Percentiles rank a stretch among this genome's conserved stretches.
phyloP scores from a whole-genome alignment of 1,284 basidiomycete species.

The Puccinia coronata region DNA sequence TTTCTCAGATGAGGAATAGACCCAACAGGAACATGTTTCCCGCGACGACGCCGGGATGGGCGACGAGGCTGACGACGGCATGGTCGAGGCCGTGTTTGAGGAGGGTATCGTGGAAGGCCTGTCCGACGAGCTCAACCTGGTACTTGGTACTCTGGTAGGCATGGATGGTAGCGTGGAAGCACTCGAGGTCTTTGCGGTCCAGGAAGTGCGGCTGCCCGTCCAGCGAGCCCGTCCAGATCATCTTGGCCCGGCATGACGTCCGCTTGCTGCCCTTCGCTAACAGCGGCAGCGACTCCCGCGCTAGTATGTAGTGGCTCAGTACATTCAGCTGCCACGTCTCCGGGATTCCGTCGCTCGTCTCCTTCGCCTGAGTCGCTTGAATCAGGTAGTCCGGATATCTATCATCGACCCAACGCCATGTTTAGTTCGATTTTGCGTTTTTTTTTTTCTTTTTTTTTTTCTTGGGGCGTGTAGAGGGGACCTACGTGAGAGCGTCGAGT shows the following conservation, averaged over 20 bases:
- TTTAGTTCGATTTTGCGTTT: neutral
- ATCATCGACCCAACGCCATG: neutral
- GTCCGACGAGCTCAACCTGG: conserved; percentile 58
- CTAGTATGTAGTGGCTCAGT: conserved; percentile 41
- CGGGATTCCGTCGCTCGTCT: conserved; percentile 32
- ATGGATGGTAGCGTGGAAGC: conserved; percentile 53
- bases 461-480: neutral
- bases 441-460: neutral
- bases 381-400: conserved; percentile 50
- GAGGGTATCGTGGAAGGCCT: conserved; percentile 56
- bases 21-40: conserved; percentile 56
- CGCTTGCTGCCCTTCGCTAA: conserved; percentile 4
- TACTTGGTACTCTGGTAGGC: conserved; percentile 59
- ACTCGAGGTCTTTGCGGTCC: conserved; percentile 56
- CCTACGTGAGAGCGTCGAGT: conserved; percentile 57
- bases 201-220: conserved; percentile 57
- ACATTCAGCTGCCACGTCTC: conserved; percentile 49
- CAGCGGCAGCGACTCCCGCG: conserved; percentile 23
- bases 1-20: neutral
- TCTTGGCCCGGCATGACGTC: conserved; percentile 52
- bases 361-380: neutral
- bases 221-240: conserved; percentile 59
- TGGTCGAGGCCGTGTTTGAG: neutral
- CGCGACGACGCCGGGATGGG: conserved; percentile 59
- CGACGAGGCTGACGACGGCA: conserved; percentile 52